Evolutionary conservation across 2,329 filamentous ascomycete genomes (phyloP).

Genomic region (Colletotrichum melonis): DNA sequence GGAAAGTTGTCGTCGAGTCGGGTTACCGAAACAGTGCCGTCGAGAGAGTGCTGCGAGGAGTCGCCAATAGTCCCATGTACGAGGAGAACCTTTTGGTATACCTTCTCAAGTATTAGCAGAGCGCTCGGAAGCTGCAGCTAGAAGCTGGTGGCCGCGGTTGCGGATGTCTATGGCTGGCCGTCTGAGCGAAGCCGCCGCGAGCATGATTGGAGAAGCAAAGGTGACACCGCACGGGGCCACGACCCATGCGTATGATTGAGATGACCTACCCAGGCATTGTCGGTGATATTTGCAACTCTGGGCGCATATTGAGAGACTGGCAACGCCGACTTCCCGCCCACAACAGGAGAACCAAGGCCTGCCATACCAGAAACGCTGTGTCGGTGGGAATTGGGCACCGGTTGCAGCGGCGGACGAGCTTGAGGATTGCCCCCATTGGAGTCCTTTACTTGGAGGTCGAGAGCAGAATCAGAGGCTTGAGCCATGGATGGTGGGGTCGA

Average conservation of each 20-base stretch:
- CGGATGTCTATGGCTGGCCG: conserved; percentile 5
- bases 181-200: background rate
- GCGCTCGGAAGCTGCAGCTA: conserved; percentile 22
- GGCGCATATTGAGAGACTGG: conserved; percentile 85
- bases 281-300: conserved; percentile 79
- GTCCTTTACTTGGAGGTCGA: conserved; percentile 71
- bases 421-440: conserved; percentile 36
- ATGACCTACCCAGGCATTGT: conserved; percentile 82
- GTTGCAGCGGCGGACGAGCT: conserved; percentile 50
- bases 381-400: conserved; percentile 61
- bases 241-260: background rate
- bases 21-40: conserved; percentile 79
- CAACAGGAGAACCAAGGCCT: conserved; percentile 66
- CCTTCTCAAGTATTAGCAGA: conserved; percentile 61
- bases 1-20: conserved; percentile 90
- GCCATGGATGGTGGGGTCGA: conserved; percentile 81
- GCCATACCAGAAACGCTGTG: conserved; percentile 74
- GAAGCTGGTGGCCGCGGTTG: background rate
- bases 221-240: background rate
- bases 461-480: conserved; percentile 72
- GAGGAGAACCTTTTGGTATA: conserved; percentile 90
- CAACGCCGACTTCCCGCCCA: conserved; percentile 65
- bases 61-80: conserved; percentile 87
- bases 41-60: conserved; percentile 69
- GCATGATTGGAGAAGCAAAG: background rate